Base-by-base conservation (phyloP, 2,329 filamentous ascomycete genomes). In the Madurella mycetomatis region DNA sequence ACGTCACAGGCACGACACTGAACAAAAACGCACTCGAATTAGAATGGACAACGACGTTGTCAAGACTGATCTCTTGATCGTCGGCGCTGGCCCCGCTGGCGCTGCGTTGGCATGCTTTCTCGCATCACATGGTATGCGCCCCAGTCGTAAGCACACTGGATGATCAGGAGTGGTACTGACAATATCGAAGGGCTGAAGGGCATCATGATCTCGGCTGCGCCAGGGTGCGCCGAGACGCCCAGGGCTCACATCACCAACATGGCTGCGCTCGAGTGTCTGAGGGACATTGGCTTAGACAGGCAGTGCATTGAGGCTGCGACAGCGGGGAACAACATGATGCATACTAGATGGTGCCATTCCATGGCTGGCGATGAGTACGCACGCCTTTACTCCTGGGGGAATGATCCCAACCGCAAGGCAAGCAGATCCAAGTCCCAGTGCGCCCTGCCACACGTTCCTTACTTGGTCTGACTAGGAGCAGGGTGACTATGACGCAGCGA, bases 201-300 rank as follows among this genome's bases (percentile, higher is more conserved):
- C 0, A 71, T 84, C 49, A 75, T 84, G 59, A 71, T 85, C 49
- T 73, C 74, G 9, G 63, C 71, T 1, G 72, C 75, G 0, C 64
- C 77, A 0, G 72, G 73, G 5, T 80, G 75, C 1, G 78, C 80
- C 1, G 69, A 79, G 57, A 82, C 80, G 1, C 81, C 81, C 1
- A 68, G 81, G 41, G 81, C 81, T 1, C 81, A 84, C 61, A 80
- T 83, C 50, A 82, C 76, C 46, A 84, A 83, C 63, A 77, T 77
- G 64, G 79, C 78, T 0, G 77, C 79, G 0, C 62, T 79, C 25
- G 82, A 80, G 58, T 79, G 76, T 61, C 66, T 80, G 3, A 72
- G 77, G 13, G 77, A 80, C 56, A 74, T 80, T 53, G 76, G 73
- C 0, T 63, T 80, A 4, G 75, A 80, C 31, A 47, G 65, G 39